Base-by-base conservation (phyloP, 805 yeast genomes). In the Yarrowia osloensis region DNA sequence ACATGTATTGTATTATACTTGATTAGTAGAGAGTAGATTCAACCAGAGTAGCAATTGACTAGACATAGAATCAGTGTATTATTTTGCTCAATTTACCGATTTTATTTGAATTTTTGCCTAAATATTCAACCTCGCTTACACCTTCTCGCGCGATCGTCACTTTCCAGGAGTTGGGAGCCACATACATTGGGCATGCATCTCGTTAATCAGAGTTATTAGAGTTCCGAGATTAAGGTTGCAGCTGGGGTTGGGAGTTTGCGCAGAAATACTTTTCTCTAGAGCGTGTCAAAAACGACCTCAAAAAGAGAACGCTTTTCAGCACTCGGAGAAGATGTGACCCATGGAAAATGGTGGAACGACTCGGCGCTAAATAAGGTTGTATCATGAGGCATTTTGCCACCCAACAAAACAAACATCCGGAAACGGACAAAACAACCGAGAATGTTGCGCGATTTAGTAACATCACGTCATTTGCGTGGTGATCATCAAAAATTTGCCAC, bases 181-280 rank as follows among this genome's bases (percentile, higher is more conserved):
- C 37, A 49, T 49, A 49, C 55, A 19, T 49, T 15, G 4, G 11
- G 4, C 28, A 21, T 50, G 57, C 57, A 50, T 33, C 57, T 50
- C 57, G 57, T 50, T 50, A 50, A 50, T 50, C 57, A 33, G 29
- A 50, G 40, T 50, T 49, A 2, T 29, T 21, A 50, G 39, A 13
- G 21, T 50, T 50, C 7, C 12, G 13, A 49, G 6, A 17, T n/a
- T 29, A 29, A 29, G 26, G 24, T 19, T 29, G 4, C 6, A 26
- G 19, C 9, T 29, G 55, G 55, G 55, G 39, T 50, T 50, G 57
- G 57, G 57, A 50, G 28, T n/a, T 29, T 31, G 40, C 50, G 17
- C 57, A 50, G 57, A 50, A 50, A 50, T 50, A 50, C 57, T 22
- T 50, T 50, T 17, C 40, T 21, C 7, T 19, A 21, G 15, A 22